Percentiles rank a stretch among this genome's conserved stretches.
Conservation (phyloP, 2,329 filamentous ascomycete species). For the Fusarium pilosicola region DNA sequence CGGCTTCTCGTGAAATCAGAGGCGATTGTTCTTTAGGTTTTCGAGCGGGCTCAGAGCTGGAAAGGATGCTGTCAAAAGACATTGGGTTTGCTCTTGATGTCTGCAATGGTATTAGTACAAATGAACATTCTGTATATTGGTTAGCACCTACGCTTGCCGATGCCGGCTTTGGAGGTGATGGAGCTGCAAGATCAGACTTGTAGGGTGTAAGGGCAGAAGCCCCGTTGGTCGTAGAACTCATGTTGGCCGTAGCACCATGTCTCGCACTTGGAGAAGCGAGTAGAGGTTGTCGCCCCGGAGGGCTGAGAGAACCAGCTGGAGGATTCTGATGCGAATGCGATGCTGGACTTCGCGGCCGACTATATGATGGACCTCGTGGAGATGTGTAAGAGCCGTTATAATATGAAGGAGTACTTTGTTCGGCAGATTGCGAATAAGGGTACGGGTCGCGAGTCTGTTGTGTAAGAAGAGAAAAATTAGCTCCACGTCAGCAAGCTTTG, state of each 20-base stretch:
- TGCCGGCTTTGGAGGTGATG: conserved; percentile 54
- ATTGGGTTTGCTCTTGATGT: conserved; percentile 84
- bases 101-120: conserved; percentile 51
- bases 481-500: conserved; percentile 42
- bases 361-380: conserved; percentile 56
- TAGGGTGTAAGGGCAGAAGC: conserved; percentile 49
- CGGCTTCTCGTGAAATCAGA: conserved; percentile 43
- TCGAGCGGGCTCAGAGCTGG: conserved; percentile 75
- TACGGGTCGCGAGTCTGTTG: conserved; percentile 62
- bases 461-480: conserved; percentile 41
- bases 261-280: conserved; percentile 61
- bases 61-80: conserved; percentile 96
- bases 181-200: conserved; percentile 54
- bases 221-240: conserved; percentile 56
- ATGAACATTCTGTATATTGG: conserved; percentile 2
- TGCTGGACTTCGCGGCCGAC: conserved; percentile 60
- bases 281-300: conserved; percentile 52
- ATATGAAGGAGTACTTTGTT: conserved; percentile 57
- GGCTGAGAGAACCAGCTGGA: conserved; percentile 55
- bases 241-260: conserved; percentile 54
- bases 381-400: conserved; percentile 62
- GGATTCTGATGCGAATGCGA: conserved; percentile 61
- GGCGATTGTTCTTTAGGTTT: conserved; percentile 61
- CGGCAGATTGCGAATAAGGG: conserved; percentile 56
- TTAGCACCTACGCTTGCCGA: conserved; percentile 50